phyloP scores from a whole-genome alignment of 352 stramenopile species.

The Vaucheria bursata region DNA sequence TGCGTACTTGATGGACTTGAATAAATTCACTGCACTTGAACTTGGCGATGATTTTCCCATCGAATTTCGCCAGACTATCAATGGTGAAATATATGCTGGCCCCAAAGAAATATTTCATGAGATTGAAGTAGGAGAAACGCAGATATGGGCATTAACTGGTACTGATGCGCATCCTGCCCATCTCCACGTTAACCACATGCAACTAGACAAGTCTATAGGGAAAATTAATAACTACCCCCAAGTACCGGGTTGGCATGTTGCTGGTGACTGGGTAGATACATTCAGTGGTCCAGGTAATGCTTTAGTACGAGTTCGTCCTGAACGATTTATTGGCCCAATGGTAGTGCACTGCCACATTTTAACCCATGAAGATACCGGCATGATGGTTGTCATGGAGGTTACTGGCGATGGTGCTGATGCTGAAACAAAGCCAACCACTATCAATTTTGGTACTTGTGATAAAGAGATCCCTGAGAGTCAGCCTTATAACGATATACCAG shows the following conservation, averaged over 20 bases:
- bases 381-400: slow-evolving; percentile 39
- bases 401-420: background rate
- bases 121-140: slow-evolving; percentile 1
- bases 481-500: background rate
- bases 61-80: background rate
- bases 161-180: slow-evolving; percentile 31
- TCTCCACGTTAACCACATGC: slow-evolving; percentile 43
- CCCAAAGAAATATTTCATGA: slow-evolving; percentile 20
- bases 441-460: background rate
- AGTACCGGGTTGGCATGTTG: slow-evolving; percentile 23
- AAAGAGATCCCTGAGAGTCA: background rate
- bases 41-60: background rate
- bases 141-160: slow-evolving; percentile 26
- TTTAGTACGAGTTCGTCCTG: slow-evolving; percentile 10
- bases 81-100: slow-evolving; percentile 13
- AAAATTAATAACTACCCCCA: background rate
- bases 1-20: background rate
- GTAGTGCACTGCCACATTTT: slow-evolving; percentile 40
- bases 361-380: slow-evolving; percentile 23
- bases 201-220: slow-evolving; percentile 14
- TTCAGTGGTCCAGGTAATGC: slow-evolving; percentile 16
- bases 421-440: too few species aligned
- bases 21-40: background rate
- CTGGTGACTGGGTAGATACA: slow-evolving; percentile 41
- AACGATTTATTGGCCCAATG: slow-evolving; percentile 24